These are phyloP conservation scores for Aspergillus sp. DNA, from an alignment of 2,329 filamentous ascomycete species.

Conservation along the genomic window DNA sequence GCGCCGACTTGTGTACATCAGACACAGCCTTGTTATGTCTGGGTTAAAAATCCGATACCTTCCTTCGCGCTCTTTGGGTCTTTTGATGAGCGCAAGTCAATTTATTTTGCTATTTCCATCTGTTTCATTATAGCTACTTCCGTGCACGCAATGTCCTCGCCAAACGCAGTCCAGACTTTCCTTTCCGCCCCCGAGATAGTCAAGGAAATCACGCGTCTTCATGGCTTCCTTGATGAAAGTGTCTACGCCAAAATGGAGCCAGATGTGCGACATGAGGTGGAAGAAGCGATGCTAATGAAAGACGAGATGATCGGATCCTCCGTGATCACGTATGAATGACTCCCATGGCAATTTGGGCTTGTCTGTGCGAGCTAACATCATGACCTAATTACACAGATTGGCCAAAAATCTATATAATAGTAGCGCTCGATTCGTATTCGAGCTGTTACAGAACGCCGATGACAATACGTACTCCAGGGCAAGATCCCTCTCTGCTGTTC, in stretches of 20 bases:
- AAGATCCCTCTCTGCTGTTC: neutral
- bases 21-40: neutral
- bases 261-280: constrained; percentile 2
- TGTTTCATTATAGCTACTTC: neutral
- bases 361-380: neutral
- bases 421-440: constrained; percentile 20
- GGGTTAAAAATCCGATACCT: neutral
- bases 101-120: neutral
- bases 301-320: constrained; percentile 7
- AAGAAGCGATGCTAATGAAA: constrained; percentile 6
- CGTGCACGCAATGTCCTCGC: neutral
- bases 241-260: neutral
- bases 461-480: constrained; percentile 27
- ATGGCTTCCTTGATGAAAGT: constrained; percentile 5
- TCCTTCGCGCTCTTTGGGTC: neutral
- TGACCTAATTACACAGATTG: constrained; percentile 4
- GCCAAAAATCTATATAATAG: constrained; percentile 14
- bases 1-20: neutral
- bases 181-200: constrained; percentile 5
- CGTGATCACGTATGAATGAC: constrained; percentile 5
- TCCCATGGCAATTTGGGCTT: neutral
- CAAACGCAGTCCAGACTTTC: neutral
- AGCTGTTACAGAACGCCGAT: constrained; percentile 38
- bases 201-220: constrained; percentile 1
- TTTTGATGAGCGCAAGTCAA: neutral